phyloP scores from a whole-genome alignment of 805 yeast genomes.

The Metschnikowia proteae region DNA sequence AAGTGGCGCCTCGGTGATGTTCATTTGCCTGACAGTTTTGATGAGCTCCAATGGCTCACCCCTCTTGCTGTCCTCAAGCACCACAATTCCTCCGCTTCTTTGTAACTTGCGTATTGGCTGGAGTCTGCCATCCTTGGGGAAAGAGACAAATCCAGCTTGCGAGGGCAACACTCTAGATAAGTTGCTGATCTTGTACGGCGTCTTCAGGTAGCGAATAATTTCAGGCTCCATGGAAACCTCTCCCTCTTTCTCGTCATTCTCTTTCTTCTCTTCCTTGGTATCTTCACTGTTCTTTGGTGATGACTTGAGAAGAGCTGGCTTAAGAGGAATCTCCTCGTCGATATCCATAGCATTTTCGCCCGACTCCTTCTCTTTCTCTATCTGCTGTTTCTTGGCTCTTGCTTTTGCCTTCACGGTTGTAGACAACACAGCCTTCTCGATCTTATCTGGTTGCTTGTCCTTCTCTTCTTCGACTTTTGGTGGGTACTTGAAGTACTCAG shows the following conservation, averaged over 20 bases:
- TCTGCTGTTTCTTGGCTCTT: slow-evolving; percentile 68
- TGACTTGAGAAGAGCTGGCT: slow-evolving; percentile 1
- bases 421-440: slow-evolving; percentile 89
- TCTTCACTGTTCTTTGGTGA: slow-evolving; percentile 13
- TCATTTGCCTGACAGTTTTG: slow-evolving; percentile 79
- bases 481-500: slow-evolving; percentile 82
- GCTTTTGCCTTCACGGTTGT: slow-evolving; percentile 94
- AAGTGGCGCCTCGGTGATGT: slow-evolving; percentile 67
- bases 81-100: slow-evolving; percentile 67
- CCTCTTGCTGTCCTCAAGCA: slow-evolving; percentile 62
- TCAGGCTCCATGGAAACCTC: slow-evolving; percentile 29
- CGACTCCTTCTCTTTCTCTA: slow-evolving; percentile 50
- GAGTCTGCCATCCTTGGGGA: slow-evolving; percentile 70
- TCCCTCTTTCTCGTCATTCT: slow-evolving; percentile 21
- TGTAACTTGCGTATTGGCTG: slow-evolving; percentile 76
- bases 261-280: slow-evolving; percentile 21
- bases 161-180: slow-evolving; percentile 86
- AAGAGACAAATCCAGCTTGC: slow-evolving; percentile 80
- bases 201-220: slow-evolving; percentile 53
- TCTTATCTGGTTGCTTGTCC: slow-evolving; percentile 80
- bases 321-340: slow-evolving; percentile 23
- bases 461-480: slow-evolving; percentile 78
- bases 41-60: slow-evolving; percentile 60
- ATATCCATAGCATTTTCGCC: slow-evolving; percentile 43
- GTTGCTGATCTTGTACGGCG: slow-evolving; percentile 69